Conservation (phyloP, 345 rosid genomes). For the Citrus hindsii region DNA sequence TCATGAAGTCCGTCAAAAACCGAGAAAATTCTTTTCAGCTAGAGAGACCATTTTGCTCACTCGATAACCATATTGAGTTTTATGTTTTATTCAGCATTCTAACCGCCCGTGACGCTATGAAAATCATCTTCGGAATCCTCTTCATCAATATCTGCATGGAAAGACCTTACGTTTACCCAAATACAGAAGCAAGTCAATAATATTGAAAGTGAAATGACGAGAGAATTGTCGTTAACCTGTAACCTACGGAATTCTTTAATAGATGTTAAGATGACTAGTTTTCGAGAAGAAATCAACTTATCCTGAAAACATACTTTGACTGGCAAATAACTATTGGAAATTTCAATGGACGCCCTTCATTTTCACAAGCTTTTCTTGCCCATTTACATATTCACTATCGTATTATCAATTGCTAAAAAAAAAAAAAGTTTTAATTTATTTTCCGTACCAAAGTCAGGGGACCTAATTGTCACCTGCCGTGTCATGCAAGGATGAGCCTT, state of each 20-base stretch:
- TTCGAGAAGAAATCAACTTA: neutral
- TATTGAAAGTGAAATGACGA: neutral
- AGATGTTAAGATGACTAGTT: neutral
- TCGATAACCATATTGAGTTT: neutral
- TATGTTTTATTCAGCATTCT: neutral
- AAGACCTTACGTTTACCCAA: neutral
- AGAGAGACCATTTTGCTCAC: neutral
- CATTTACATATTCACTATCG: no score
- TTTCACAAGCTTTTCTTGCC: no score
- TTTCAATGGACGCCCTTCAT: neutral
- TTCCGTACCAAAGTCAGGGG: neutral
- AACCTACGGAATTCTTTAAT: neutral
- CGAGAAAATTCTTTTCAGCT: conserved; percentile 4
- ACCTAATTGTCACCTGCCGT: neutral
- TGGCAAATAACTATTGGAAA: neutral
- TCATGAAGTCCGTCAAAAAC: neutral
- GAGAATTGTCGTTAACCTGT: neutral
- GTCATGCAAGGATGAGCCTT: neutral
- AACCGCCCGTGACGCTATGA: conserved; percentile 17
- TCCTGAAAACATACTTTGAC: no score
- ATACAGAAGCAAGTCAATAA: neutral
- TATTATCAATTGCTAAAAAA: no score
- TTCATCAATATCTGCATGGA: conserved; percentile 17
- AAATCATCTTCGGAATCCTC: conserved; percentile 32
- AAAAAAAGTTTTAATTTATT: no score